A percentile compares a stretch with the other conserved stretches of the same genome.
Conservation (phyloP, 495 filamentous ascomycete genomes). For the Penicillium robsamsonii region DNA sequence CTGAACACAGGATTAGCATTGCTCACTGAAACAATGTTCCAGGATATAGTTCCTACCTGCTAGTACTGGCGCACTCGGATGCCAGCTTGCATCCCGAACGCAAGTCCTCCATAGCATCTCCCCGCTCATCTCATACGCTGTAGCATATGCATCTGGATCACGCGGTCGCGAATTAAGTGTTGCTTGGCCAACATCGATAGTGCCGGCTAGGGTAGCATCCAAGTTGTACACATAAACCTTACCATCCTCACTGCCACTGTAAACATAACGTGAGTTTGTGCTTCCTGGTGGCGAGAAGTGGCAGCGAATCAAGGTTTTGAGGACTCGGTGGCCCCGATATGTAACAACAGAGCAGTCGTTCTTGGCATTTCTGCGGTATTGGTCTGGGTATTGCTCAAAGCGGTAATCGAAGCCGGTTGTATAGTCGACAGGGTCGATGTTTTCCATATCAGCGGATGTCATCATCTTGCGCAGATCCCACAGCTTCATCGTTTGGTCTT, state of each 20-base stretch:
- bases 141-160: slow-evolving; percentile 42
- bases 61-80: slow-evolving; percentile 83
- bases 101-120: slow-evolving; percentile 67
- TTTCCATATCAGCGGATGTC: slow-evolving; percentile 61
- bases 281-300: slow-evolving; percentile 91
- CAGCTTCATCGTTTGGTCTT: slow-evolving; percentile 96
- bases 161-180: slow-evolving; percentile 60
- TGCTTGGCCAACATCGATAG: slow-evolving; percentile 70
- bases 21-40: not conserved
- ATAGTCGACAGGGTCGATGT: slow-evolving; percentile 52
- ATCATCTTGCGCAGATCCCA: slow-evolving; percentile 91
- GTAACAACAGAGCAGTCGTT: slow-evolving; percentile 91
- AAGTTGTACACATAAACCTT: slow-evolving; percentile 89
- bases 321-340: slow-evolving; percentile 83
- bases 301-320: slow-evolving; percentile 88
- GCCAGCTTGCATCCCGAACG: slow-evolving; percentile 93
- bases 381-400: slow-evolving; percentile 62
- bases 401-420: slow-evolving; percentile 85
- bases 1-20: slow-evolving; percentile 38
- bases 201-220: slow-evolving; percentile 81
- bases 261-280: slow-evolving; percentile 90
- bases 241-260: slow-evolving; percentile 84
- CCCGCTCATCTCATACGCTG: slow-evolving; percentile 39
- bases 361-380: slow-evolving; percentile 67
- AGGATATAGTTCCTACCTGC: slow-evolving; percentile 60